Conservation (phyloP, 2,329 filamentous ascomycete genomes). For the Fusarium sambucinum region DNA sequence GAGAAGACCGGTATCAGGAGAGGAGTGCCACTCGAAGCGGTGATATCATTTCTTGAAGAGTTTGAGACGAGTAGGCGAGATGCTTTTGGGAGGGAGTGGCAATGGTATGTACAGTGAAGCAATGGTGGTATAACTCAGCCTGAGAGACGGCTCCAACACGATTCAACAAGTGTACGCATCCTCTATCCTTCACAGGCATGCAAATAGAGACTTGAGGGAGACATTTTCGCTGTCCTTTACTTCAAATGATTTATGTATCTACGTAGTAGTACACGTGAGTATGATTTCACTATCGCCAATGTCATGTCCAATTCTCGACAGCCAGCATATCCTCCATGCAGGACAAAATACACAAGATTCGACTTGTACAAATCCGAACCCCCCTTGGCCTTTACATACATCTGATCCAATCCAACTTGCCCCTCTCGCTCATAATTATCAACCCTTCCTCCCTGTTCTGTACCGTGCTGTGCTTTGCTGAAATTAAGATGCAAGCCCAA, state of each 20-base stretch:
- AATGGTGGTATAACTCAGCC: neutral
- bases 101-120: constrained; percentile 30
- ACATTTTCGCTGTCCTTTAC: constrained; percentile 14
- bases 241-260: constrained; percentile 28
- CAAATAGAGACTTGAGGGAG: neutral
- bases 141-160: neutral
- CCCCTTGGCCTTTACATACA: constrained; percentile 17
- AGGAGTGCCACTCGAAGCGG: constrained; percentile 60
- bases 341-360: constrained; percentile 20
- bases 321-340: constrained; percentile 13
- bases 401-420: constrained; percentile 12
- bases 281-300: constrained; percentile 22
- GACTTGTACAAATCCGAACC: constrained; percentile 13
- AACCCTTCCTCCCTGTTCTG: constrained; percentile 10
- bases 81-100: constrained; percentile 19
- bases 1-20: constrained; percentile 64
- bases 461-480: constrained; percentile 14
- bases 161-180: neutral
- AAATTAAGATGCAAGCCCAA: constrained; percentile 39
- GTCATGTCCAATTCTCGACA: constrained; percentile 28
- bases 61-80: constrained; percentile 27
- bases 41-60: constrained; percentile 55
- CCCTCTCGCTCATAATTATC: constrained; percentile 21
- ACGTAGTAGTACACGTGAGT: constrained; percentile 26
- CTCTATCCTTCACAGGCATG: neutral